Evolutionary conservation across 805 yeast genomes (phyloP).

Genomic region (Metschnikowia reukaufii): DNA sequence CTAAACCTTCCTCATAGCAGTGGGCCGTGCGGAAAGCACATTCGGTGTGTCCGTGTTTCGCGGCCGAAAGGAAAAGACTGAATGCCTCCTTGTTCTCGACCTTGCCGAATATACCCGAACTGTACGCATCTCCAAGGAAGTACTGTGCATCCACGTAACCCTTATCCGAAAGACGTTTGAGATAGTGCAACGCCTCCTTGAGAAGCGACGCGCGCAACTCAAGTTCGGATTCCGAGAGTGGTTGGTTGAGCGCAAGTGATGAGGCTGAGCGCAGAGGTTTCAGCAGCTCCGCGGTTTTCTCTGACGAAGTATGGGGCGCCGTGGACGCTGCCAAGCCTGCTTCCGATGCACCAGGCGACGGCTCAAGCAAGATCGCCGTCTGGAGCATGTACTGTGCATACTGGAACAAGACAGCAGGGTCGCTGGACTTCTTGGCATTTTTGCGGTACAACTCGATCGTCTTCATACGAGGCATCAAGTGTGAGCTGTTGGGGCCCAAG

Average conservation of each 20-base stretch:
- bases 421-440: conserved; percentile 81
- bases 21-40: conserved; percentile 88
- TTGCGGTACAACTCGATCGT: conserved; percentile 85
- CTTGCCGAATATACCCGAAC: conserved; percentile 82
- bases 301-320: conserved; percentile 1
- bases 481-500: conserved; percentile 48
- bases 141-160: conserved; percentile 92
- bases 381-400: conserved; percentile 89
- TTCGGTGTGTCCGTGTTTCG: conserved; percentile 90
- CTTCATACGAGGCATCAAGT: conserved; percentile 70
- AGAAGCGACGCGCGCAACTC: conserved; percentile 54
- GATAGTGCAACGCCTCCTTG: conserved; percentile 72
- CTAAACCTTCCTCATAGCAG: conserved; percentile 92
- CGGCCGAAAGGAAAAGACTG: conserved; percentile 77
- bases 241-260: conserved; percentile 6
- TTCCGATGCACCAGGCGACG: not conserved
- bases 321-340: not conserved
- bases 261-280: conserved; percentile 4
- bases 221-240: conserved; percentile 16
- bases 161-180: conserved; percentile 70
- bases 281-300: not conserved
- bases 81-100: conserved; percentile 78
- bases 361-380: conserved; percentile 55
- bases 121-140: conserved; percentile 82
- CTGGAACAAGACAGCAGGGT: conserved; percentile 83